These are phyloP conservation scores for Epichloe scottii DNA, from an alignment of 2,329 filamentous ascomycete species.

Conservation along the genomic window DNA sequence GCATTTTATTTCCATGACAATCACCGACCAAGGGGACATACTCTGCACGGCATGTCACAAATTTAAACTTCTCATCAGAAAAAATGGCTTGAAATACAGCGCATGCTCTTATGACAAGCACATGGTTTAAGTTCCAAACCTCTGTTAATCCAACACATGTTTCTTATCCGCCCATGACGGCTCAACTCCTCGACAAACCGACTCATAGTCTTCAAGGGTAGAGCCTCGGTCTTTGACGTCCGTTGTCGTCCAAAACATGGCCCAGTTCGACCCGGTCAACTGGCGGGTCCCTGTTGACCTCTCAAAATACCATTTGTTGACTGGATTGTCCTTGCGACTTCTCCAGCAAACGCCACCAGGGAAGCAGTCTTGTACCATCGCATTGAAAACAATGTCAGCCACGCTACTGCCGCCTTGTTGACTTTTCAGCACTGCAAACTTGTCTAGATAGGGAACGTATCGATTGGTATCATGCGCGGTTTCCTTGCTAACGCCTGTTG, in stretches of 20 bases:
- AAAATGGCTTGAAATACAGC: no score
- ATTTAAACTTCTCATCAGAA: no score
- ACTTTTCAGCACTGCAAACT: slow-evolving; percentile 84
- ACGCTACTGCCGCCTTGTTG: slow-evolving; percentile 86
- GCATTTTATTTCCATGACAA: no score
- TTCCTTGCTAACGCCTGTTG: slow-evolving; percentile 45
- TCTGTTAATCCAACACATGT: slow-evolving; percentile 41
- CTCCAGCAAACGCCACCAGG: slow-evolving; percentile 86
- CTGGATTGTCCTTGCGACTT: slow-evolving; percentile 78
- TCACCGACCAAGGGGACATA: no score
- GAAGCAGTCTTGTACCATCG: slow-evolving; percentile 84
- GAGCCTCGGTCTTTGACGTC: slow-evolving; percentile 43
- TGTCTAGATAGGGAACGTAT: slow-evolving; percentile 88
- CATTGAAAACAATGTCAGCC: slow-evolving; percentile 90
- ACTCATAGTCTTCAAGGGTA: slow-evolving; percentile 56
- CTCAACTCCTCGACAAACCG: slow-evolving; percentile 53
- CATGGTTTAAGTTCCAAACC: no score
- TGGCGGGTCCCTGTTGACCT: slow-evolving; percentile 74
- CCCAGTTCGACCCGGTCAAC: slow-evolving; percentile 73
- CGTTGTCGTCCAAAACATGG: slow-evolving; percentile 94
- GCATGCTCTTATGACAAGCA: no score
- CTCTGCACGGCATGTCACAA: no score
- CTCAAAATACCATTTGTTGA: slow-evolving; percentile 99
- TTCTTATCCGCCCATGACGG: slow-evolving; percentile 44
- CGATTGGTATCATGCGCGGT: slow-evolving; percentile 41